Percentiles rank a stretch among this genome's conserved stretches.
Conservation (phyloP, 148 eudicot genomes). For the Hydrangea macrophylla region DNA sequence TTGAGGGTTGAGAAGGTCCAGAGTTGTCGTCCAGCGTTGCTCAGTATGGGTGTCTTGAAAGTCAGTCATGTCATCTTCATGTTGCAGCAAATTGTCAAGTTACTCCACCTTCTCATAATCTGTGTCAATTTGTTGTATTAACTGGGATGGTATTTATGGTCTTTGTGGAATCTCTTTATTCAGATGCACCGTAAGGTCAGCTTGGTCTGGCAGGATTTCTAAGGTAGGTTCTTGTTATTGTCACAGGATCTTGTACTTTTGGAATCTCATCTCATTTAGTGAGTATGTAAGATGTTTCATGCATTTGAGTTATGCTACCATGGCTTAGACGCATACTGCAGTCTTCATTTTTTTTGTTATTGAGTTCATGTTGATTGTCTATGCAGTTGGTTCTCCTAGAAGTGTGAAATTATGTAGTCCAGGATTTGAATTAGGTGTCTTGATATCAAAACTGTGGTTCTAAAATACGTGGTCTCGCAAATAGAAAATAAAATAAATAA, state of each 20-base stretch:
- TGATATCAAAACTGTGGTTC: not conserved
- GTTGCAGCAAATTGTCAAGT: slow-evolving; percentile 61
- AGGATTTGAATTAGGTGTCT: slow-evolving; percentile 16
- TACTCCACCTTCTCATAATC: slow-evolving; percentile 36
- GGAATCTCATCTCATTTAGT: slow-evolving; percentile 24
- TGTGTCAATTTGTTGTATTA: slow-evolving; percentile 65
- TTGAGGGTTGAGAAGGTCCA: slow-evolving; percentile 91
- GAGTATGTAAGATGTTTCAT: slow-evolving; percentile 34
- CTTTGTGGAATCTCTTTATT: slow-evolving; percentile 31
- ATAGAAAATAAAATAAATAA: too few species aligned
- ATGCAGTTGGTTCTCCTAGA: too few species aligned
- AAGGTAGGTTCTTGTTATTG: slow-evolving; percentile 24
- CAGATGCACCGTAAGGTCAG: slow-evolving; percentile 38
- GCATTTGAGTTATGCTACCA: slow-evolving; percentile 19
- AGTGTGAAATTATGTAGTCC: slow-evolving; percentile 16
- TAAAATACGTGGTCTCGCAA: too few species aligned
- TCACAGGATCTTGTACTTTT: slow-evolving; percentile 23
- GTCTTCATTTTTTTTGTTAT: slow-evolving; percentile 12
- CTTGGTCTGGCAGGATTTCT: slow-evolving; percentile 34
- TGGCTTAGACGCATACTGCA: slow-evolving; percentile 19
- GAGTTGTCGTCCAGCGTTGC: slow-evolving; percentile 95
- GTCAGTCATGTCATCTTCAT: slow-evolving; percentile 94
- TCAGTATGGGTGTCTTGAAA: slow-evolving; percentile 95
- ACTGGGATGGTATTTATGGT: slow-evolving; percentile 36
- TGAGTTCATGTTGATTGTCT: not conserved